A percentile compares a stretch with the other conserved stretches of the same genome.
Evolutionary conservation across 306 rosid species (phyloP).

Genomic region (Hippophae rhamnoides): DNA sequence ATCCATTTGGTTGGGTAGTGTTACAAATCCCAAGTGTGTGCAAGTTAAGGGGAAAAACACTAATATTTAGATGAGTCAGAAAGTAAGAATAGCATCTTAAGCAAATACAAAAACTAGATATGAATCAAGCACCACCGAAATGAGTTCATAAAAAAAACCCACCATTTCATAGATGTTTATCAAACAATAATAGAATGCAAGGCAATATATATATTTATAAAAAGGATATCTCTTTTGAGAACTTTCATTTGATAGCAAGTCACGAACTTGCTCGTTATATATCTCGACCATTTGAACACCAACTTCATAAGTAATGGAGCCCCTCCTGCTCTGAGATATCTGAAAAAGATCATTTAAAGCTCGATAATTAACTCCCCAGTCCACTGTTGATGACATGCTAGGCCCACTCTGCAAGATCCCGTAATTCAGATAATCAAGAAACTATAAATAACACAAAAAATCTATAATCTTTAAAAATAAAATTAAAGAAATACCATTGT

Average conservation of each 20-base stretch:
- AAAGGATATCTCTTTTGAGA: conserved; percentile 97
- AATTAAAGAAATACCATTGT: conserved; percentile 62
- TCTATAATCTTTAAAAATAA: background rate
- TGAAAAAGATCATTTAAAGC: conserved; percentile 89
- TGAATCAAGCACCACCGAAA: background rate
- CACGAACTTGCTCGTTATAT: conserved; percentile 97
- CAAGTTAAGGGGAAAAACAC: conserved; percentile 64
- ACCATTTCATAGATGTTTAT: background rate
- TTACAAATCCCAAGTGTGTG: conserved; percentile 99
- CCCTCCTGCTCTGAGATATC: conserved; percentile 71
- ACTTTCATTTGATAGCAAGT: conserved; percentile 61
- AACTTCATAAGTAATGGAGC: conserved; percentile 72
- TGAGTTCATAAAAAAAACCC: background rate
- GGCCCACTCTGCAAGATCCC: conserved; percentile 72
- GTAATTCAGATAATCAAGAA: conserved; percentile 7
- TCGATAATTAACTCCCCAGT: conserved; percentile 96
- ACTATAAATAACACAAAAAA: background rate
- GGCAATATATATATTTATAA: background rate
- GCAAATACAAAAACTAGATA: background rate
- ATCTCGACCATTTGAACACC: conserved; percentile 99
- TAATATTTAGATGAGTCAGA: background rate
- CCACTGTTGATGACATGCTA: conserved; percentile 50
- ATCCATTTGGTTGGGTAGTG: conserved; percentile 90
- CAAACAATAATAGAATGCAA: background rate
- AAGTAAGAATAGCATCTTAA: background rate